phyloP scores from a whole-genome alignment of 495 filamentous ascomycete genomes.

The Penicillium antarcticum region DNA sequence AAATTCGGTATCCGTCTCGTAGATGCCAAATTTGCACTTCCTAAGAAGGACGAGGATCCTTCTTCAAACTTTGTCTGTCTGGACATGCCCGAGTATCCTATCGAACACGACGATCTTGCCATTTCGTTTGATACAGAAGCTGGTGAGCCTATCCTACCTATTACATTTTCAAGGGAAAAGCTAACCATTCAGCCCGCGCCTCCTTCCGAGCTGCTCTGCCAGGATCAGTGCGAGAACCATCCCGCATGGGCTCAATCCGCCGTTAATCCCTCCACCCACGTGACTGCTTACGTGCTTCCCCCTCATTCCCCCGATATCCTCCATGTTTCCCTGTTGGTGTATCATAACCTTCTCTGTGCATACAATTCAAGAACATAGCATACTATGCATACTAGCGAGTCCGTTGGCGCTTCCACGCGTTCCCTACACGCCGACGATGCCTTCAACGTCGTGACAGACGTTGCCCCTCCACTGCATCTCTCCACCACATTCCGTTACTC shows the following conservation, averaged over 20 bases:
- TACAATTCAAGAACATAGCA: conserved; percentile 25
- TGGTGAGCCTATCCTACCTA: conserved; percentile 52
- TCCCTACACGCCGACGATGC: conserved; percentile 86
- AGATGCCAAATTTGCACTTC: conserved; percentile 87
- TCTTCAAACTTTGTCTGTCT: conserved; percentile 71
- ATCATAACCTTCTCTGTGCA: conserved; percentile 24
- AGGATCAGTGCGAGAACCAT: conserved; percentile 44
- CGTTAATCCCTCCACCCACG: conserved; percentile 31
- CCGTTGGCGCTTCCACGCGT: conserved; percentile 53
- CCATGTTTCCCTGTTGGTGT: conserved; percentile 11
- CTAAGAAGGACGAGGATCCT: conserved; percentile 56
- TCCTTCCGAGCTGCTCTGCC: conserved; percentile 45
- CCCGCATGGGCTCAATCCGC: conserved; percentile 49
- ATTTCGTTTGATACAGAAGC: conserved; percentile 75
- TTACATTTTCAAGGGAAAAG: neutral
- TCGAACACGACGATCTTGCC: conserved; percentile 85
- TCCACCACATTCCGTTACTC: conserved; percentile 86
- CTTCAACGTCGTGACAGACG: conserved; percentile 66
- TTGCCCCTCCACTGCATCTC: conserved; percentile 82
- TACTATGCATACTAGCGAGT: conserved; percentile 15
- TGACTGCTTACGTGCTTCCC: conserved; percentile 19
- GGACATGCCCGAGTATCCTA: conserved; percentile 82
- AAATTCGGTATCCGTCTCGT: conserved; percentile 70
- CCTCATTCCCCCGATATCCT: conserved; percentile 7
- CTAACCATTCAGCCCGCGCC: conserved; percentile 40